Evolutionary conservation across 306 rosid genomes (phyloP).

Genomic region (Corylus avellana): DNA sequence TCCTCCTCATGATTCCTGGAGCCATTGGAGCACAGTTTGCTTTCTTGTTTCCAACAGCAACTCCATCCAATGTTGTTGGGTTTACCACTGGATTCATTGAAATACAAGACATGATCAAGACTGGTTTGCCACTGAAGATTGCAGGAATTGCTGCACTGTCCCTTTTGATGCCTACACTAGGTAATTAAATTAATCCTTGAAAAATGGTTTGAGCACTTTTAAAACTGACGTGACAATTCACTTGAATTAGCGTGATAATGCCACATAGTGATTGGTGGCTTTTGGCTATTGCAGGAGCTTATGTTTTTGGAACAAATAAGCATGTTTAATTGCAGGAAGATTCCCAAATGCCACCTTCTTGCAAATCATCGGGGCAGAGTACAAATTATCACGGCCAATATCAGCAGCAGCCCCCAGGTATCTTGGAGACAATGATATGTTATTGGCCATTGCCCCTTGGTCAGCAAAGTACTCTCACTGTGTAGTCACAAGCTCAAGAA

Average conservation of each 20-base stretch:
- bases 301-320: constrained; percentile 56
- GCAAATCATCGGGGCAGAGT: too few relatives aligned
- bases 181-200: constrained; percentile 29
- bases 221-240: too few relatives aligned
- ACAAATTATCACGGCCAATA: too few relatives aligned
- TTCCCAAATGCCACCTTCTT: background rate
- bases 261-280: background rate
- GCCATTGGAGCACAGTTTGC: constrained; percentile 81
- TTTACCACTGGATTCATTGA: constrained; percentile 77
- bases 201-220: too few relatives aligned
- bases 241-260: too few relatives aligned
- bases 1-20: constrained; percentile 80
- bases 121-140: constrained; percentile 73
- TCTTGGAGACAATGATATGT: too few relatives aligned
- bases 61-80: constrained; percentile 82
- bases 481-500: too few relatives aligned
- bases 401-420: too few relatives aligned
- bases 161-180: constrained; percentile 76
- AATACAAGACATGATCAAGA: constrained; percentile 72
- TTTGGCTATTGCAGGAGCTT: constrained; percentile 53
- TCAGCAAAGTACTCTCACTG: too few relatives aligned
- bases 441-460: too few relatives aligned
- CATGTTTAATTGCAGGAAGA: constrained; percentile 16
- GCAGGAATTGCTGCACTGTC: constrained; percentile 59
- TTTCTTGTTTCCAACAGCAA: constrained; percentile 72